Conservation (phyloP, 257 asterid species). For the Solanum bukasovii region DNA sequence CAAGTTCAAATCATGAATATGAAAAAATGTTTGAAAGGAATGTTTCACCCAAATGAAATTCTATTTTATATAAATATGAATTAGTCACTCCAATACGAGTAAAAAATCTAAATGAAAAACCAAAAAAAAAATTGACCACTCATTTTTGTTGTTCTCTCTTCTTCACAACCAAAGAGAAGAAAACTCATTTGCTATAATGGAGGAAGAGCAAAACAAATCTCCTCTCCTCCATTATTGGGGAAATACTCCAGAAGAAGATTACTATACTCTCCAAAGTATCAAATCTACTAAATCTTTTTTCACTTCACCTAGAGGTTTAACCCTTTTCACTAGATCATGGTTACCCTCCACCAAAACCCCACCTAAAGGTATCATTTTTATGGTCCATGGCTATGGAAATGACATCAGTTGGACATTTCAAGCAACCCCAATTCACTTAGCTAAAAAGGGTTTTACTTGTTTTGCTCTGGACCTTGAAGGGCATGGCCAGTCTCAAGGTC, state of each 20-base stretch:
- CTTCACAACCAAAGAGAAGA: neutral
- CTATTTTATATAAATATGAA: neutral
- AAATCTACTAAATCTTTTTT: slow-evolving; percentile 43
- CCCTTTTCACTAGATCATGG: slow-evolving; percentile 79
- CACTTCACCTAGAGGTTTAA: slow-evolving; percentile 54
- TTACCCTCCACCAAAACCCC: slow-evolving; percentile 17
- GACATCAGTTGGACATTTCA: slow-evolving; percentile 93
- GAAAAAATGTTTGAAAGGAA: too few species aligned
- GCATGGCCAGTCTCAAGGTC: slow-evolving; percentile 84
- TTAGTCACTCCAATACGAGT: accelerated
- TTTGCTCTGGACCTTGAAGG: slow-evolving; percentile 89
- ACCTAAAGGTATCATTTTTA: slow-evolving; percentile 65
- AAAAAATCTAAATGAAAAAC: too few species aligned
- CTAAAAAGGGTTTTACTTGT: slow-evolving; percentile 67
- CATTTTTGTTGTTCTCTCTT: neutral
- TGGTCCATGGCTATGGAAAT: slow-evolving; percentile 90
- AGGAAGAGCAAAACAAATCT: neutral
- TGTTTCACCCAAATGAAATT: too few species aligned
- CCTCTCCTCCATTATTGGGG: slow-evolving; percentile 59
- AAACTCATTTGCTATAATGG: neutral
- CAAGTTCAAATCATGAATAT: too few species aligned
- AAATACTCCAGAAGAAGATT: slow-evolving; percentile 51
- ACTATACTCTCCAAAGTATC: slow-evolving; percentile 41
- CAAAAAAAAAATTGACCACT: neutral
- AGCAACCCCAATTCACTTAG: slow-evolving; percentile 71